Conservation (phyloP, 306 rosid genomes). For the Prunus padus region DNA sequence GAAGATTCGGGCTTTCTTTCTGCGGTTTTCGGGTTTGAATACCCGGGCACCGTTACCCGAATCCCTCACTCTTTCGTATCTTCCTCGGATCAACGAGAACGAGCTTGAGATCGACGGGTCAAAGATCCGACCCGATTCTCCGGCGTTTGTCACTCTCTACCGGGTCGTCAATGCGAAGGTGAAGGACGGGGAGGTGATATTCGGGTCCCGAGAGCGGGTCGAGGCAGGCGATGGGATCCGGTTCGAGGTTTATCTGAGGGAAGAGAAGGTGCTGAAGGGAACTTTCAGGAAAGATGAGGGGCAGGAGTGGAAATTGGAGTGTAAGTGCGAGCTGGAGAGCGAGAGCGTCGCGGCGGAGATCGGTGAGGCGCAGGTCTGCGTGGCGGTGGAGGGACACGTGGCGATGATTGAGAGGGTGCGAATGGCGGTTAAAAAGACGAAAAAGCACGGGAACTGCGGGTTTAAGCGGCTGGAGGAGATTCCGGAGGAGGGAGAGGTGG, state of each 20-base stretch:
- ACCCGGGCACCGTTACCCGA: constrained; percentile 29
- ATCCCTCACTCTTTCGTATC: constrained; percentile 40
- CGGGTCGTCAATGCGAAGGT: constrained; percentile 22
- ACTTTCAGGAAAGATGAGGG: constrained; percentile 32
- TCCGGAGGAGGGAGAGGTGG: constrained; percentile 41
- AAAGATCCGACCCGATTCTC: constrained; percentile 34
- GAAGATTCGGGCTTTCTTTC: constrained; percentile 30
- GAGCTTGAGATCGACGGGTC: constrained; percentile 39
- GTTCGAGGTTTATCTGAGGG: constrained; percentile 43
- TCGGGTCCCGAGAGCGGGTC: constrained; percentile 41
- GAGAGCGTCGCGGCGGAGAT: constrained; percentile 9
- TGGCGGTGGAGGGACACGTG: constrained; percentile 44
- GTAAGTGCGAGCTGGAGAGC: constrained; percentile 32
- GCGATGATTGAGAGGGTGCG: constrained; percentile 38
- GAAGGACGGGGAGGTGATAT: constrained; percentile 20
- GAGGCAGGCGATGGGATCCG: constrained; percentile 34
- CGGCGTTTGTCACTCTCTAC: constrained; percentile 44
- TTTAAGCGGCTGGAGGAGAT: constrained; percentile 40
- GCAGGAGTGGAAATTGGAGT: constrained; percentile 44
- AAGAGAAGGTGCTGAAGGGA: constrained; percentile 46
- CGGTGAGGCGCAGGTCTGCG: constrained; percentile 37
- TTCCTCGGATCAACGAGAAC: constrained; percentile 39
- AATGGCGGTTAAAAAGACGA: constrained; percentile 24
- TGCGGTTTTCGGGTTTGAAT: constrained; percentile 30
- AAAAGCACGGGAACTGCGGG: constrained; percentile 18